Evolutionary conservation across 2,329 filamentous ascomycete species (phyloP), one percentile per base, ranked within the genome.

Genomic region (Coniella lustricola): DNA sequence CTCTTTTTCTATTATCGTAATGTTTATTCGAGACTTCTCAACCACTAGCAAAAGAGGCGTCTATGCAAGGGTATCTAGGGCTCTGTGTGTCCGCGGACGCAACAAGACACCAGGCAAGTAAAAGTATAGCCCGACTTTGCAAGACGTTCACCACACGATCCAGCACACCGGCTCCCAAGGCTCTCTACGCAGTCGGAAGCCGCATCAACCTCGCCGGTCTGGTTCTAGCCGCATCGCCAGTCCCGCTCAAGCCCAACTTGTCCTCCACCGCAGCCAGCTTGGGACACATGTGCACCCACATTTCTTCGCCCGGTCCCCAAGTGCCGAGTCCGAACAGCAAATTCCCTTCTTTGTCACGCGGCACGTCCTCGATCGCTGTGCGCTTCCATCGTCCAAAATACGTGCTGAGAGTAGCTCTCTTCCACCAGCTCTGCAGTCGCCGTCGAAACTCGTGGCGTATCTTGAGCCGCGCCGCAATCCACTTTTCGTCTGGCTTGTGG

Each of bases 381-480:
- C 63, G 51, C 49, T 67, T 65, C 49, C 69, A 64, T 45, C 66
- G 67, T 5, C 16, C 40, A 10, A 33, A 25, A 36, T 38, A 39
- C 8, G 2, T 48, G 20, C 17, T 44, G 7, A 29, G 25, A 5
- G 10, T 29, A 10, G 25, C 10, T 29, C 7, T 31, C 7, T 29
- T 21, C 46, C 75, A 54, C 59, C 66, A 69, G 3, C 69, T 67
- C 39, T 63, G 68, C 16, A 78, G 44, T 16, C 80, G 65, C 37
- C 72, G 70, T 22, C 70, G 64, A 53, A 79, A 72, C 55, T 85
- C 78, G 56, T 84, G 72, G 20, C 72, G 70, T 35, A 85, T 77
- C 56, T 71, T 74, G 43, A 84, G 65, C 38, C 75, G 66, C 38
- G 74, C 69, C 0, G 76, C 81, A 32, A 77, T 76, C 67, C 71